A percentile compares a stretch with the other conserved stretches of the same genome.
Conservation (phyloP, 2,329 filamentous ascomycete species). For the Epichloe elymi region DNA sequence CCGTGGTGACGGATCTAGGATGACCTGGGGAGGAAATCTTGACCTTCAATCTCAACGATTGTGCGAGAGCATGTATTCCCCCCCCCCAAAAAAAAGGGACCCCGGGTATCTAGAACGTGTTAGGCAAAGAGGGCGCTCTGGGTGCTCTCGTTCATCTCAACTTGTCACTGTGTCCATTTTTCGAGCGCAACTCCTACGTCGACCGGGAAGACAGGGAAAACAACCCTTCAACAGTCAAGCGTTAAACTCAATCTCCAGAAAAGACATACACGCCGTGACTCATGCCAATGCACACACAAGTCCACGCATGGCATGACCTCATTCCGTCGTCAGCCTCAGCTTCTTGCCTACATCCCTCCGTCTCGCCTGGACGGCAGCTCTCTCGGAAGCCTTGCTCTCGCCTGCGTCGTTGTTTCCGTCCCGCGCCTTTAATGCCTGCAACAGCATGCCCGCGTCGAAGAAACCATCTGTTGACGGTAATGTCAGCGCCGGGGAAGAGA, state of each 20-base stretch:
- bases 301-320: background rate
- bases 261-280: background rate
- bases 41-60: too few relatives aligned
- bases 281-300: background rate
- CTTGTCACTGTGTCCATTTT: too few relatives aligned
- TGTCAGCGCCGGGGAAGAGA: constrained; percentile 13
- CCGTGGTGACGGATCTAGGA: too few relatives aligned
- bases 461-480: constrained; percentile 61
- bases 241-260: too few relatives aligned
- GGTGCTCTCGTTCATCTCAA: too few relatives aligned
- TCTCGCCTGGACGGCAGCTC: constrained; percentile 43
- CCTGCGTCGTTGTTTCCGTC: constrained; percentile 38
- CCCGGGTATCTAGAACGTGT: too few relatives aligned
- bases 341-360: constrained; percentile 64
- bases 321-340: constrained; percentile 31
- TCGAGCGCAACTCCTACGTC: too few relatives aligned
- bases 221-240: background rate
- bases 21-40: too few relatives aligned
- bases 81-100: too few relatives aligned
- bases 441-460: constrained; percentile 91
- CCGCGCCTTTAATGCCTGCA: constrained; percentile 71
- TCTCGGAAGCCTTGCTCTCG: constrained; percentile 42
- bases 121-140: too few relatives aligned
- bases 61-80: too few relatives aligned
- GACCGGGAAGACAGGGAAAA: too few relatives aligned